Conservation (phyloP, 306 rosid genomes). For the Neltuma alba region DNA sequence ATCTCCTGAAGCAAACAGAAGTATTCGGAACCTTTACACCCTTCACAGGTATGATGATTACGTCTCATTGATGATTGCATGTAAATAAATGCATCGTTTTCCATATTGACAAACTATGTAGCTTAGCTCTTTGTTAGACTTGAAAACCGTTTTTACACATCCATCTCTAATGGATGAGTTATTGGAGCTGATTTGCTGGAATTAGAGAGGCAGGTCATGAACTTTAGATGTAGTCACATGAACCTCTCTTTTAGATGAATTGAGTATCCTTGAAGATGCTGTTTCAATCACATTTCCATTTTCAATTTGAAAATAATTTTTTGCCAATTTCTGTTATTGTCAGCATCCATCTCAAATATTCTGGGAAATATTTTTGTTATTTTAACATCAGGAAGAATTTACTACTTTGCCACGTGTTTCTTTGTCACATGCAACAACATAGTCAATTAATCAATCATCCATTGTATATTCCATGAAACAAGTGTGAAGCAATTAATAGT, state of each 20-base stretch:
- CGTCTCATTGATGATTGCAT: not conserved
- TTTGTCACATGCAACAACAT: no score
- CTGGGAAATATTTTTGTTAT: not conserved
- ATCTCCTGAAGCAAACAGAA: slow-evolving; percentile 89
- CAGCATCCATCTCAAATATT: not conserved
- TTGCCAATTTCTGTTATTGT: not conserved
- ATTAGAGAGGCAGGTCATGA: not conserved
- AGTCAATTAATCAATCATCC: no score
- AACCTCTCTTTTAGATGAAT: not conserved
- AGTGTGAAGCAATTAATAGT: no score
- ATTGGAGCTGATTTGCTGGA: not conserved
- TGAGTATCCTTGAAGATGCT: not conserved
- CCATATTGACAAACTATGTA: not conserved
- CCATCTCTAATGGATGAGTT: not conserved
- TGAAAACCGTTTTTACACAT: not conserved
- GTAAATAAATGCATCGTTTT: not conserved
- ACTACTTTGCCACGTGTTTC: no score
- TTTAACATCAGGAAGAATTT: not conserved
- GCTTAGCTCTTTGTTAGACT: not conserved
- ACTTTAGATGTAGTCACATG: not conserved
- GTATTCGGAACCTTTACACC: slow-evolving; percentile 88
- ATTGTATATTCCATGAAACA: no score
- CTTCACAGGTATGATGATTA: slow-evolving; percentile 75
- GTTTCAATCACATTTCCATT: not conserved
- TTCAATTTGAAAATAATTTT: not conserved